Conservation (phyloP, 108 stramenopile genomes). For the Cyclotella choctawhatcheeana region DNA sequence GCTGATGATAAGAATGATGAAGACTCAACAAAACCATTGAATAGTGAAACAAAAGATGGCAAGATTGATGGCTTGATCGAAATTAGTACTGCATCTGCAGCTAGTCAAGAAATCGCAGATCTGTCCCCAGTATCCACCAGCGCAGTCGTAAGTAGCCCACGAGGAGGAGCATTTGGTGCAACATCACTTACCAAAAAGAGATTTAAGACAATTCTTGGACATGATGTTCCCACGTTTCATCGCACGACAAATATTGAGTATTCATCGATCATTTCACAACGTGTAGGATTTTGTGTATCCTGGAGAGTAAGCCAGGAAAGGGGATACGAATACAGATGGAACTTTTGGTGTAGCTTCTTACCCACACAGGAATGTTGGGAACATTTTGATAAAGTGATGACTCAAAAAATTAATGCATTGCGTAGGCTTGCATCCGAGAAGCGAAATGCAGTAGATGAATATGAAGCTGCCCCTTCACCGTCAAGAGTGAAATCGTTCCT, state of each 20-base stretch:
- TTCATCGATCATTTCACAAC: conserved; percentile 60
- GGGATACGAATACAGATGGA: conserved; percentile 67
- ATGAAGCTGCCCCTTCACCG: conserved; percentile 13
- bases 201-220: conserved; percentile 39
- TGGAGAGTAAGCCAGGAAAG: conserved; percentile 60
- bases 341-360: conserved; percentile 65
- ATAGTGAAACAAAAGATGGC: conserved; percentile 2
- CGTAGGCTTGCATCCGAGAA: conserved; percentile 22
- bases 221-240: conserved; percentile 47
- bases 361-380: conserved; percentile 63
- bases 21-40: neutral
- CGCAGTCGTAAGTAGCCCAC: conserved; percentile 35
- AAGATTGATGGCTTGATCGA: conserved; percentile 14
- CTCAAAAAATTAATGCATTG: conserved; percentile 11
- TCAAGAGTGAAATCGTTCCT: conserved; percentile 31
- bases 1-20: conserved; percentile 1
- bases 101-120: conserved; percentile 12
- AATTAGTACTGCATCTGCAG: conserved; percentile 18
- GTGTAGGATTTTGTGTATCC: conserved; percentile 63
- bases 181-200: conserved; percentile 14
- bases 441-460: neutral
- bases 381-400: conserved; percentile 29
- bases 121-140: conserved; percentile 14
- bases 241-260: conserved; percentile 48
- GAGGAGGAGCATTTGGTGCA: conserved; percentile 28